These are phyloP conservation scores for Sporothrix schenckii DNA, from an alignment of 2,329 filamentous ascomycete species.

Conservation along the genomic window DNA sequence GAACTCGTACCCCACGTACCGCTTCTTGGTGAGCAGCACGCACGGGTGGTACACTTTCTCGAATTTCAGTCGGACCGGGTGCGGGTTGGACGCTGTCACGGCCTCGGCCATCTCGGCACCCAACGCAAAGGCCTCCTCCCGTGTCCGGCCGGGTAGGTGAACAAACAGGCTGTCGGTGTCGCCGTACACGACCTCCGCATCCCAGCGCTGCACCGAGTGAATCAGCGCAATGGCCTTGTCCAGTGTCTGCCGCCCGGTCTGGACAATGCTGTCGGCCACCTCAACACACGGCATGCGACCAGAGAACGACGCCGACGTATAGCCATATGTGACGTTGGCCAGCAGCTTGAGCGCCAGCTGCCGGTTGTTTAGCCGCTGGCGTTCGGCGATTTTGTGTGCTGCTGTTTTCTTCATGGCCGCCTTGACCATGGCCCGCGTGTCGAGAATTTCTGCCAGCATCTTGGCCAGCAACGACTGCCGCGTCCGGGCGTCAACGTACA, in stretches of 20 bases:
- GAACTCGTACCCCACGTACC: constrained; percentile 98
- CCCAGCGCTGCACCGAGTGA: constrained; percentile 84
- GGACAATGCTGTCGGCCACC: constrained; percentile 97
- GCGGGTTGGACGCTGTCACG: constrained; percentile 86
- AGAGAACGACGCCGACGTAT: constrained; percentile 94
- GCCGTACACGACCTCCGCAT: constrained; percentile 95
- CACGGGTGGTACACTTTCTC: constrained; percentile 98
- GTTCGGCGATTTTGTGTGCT: constrained; percentile 67
- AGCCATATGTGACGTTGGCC: constrained; percentile 98
- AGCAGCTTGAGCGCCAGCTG: constrained; percentile 93
- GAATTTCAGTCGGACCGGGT: constrained; percentile 93
- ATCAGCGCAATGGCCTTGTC: constrained; percentile 93
- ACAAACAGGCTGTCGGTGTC: constrained; percentile 97
- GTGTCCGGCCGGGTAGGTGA: constrained; percentile 81
- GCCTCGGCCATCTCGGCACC: constrained; percentile 88
- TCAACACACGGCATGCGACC: constrained; percentile 97
- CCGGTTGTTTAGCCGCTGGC: constrained; percentile 86
- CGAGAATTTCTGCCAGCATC: constrained; percentile 94
- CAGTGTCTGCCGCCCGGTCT: constrained; percentile 90
- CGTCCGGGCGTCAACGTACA: constrained; percentile 84
- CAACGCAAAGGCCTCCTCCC: constrained; percentile 86
- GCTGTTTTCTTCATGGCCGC: constrained; percentile 86
- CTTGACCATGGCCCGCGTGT: constrained; percentile 97
- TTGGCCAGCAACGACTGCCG: constrained; percentile 90
- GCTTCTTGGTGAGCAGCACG: constrained; percentile 91